Evolutionary conservation across 2,329 filamentous ascomycete genomes (phyloP).

Genomic region (Talaromyces amestolkiae): DNA sequence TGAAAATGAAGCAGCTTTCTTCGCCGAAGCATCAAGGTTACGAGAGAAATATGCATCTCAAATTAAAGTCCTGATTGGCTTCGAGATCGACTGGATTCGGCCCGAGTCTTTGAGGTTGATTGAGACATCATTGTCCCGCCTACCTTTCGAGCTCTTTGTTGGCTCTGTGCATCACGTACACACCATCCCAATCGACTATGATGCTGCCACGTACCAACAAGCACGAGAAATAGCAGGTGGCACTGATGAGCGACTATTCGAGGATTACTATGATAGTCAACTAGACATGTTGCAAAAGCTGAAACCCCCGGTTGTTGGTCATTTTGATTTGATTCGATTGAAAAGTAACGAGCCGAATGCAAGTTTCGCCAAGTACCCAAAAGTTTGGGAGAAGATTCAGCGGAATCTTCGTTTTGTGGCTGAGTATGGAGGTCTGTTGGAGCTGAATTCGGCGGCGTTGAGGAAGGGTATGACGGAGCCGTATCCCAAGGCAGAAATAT

Average conservation of each 20-base stretch:
- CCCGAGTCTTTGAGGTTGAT: slow-evolving; percentile 63
- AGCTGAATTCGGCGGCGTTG: slow-evolving; percentile 83
- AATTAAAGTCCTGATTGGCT: slow-evolving; percentile 81
- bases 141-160: slow-evolving; percentile 81
- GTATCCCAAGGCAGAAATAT: slow-evolving; percentile 78
- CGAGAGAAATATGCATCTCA: slow-evolving; percentile 65
- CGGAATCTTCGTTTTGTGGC: slow-evolving; percentile 72
- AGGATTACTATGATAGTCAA: slow-evolving; percentile 86
- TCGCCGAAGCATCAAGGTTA: slow-evolving; percentile 71
- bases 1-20: slow-evolving; percentile 63
- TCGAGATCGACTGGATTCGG: slow-evolving; percentile 92
- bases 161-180: slow-evolving; percentile 90
- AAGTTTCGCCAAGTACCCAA: slow-evolving; percentile 56
- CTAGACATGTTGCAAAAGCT: slow-evolving; percentile 72
- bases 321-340: slow-evolving; percentile 88
- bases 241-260: slow-evolving; percentile 70
- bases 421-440: slow-evolving; percentile 75
- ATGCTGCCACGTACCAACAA: slow-evolving; percentile 62
- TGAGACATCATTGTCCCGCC: slow-evolving; percentile 54
- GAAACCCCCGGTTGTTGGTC: slow-evolving; percentile 76
- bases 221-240: slow-evolving; percentile 60
- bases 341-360: slow-evolving; percentile 67
- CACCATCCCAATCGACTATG: slow-evolving; percentile 85
- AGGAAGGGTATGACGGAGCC: slow-evolving; percentile 88
- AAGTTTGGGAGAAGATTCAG: slow-evolving; percentile 70